phyloP scores from a whole-genome alignment of 352 stramenopile genomes.

The Globisporangium middletonii region DNA sequence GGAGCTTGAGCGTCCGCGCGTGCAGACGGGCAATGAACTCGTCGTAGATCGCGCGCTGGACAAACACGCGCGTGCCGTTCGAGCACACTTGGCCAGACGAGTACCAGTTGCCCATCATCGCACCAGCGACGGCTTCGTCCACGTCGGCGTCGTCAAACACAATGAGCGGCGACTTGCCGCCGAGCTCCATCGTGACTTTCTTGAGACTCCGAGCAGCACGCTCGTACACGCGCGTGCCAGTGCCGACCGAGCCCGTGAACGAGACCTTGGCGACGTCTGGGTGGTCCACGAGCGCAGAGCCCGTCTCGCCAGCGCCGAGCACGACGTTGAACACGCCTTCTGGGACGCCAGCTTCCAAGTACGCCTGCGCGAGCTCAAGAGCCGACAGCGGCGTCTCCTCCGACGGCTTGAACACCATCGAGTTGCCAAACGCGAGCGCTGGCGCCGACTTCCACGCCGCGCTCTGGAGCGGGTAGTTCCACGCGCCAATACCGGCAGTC shows the following conservation, averaged over 20 bases:
- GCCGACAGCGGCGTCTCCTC: slow-evolving; percentile 82
- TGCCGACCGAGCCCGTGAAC: slow-evolving; percentile 81
- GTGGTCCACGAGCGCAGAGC: slow-evolving; percentile 50
- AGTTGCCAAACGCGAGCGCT: slow-evolving; percentile 83
- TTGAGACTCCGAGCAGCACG: slow-evolving; percentile 72
- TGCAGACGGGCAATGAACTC: slow-evolving; percentile 80
- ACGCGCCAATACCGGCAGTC: slow-evolving; percentile 70
- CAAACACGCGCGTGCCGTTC: slow-evolving; percentile 87
- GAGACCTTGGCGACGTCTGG: slow-evolving; percentile 64
- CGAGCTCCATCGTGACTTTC: slow-evolving; percentile 88
- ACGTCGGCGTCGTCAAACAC: slow-evolving; percentile 85
- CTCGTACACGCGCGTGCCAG: slow-evolving; percentile 64
- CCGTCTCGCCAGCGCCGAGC: slow-evolving; percentile 52
- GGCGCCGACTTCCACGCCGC: slow-evolving; percentile 77
- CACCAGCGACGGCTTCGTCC: slow-evolving; percentile 65
- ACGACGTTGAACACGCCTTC: slow-evolving; percentile 80
- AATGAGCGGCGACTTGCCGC: slow-evolving; percentile 86
- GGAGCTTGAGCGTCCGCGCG: slow-evolving; percentile 62
- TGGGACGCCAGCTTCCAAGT: slow-evolving; percentile 62
- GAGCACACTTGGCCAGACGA: slow-evolving; percentile 88
- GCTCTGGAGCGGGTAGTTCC: slow-evolving; percentile 82
- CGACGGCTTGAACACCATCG: slow-evolving; percentile 91
- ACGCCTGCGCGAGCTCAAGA: slow-evolving; percentile 58
- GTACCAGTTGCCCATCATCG: slow-evolving; percentile 88
- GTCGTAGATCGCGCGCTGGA: slow-evolving; percentile 80